Evolutionary conservation across 2,329 filamentous ascomycete genomes (phyloP).

Genomic region (Talaromyces sp.): DNA sequence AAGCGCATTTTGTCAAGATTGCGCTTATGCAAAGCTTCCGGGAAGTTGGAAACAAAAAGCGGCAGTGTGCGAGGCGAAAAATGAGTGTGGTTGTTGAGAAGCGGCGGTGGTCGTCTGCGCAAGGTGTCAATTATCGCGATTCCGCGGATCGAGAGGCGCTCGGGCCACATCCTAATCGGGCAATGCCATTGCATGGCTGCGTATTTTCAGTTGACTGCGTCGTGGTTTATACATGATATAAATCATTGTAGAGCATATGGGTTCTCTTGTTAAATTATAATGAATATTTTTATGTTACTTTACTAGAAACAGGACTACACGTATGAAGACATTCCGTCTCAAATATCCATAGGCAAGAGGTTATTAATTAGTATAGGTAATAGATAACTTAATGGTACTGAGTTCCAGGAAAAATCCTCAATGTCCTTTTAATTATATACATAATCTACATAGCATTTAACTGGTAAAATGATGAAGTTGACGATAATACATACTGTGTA

Average conservation of each 20-base stretch:
- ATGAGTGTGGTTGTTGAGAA: background rate
- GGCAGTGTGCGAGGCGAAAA: slow-evolving; percentile 2
- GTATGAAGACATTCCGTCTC: background rate
- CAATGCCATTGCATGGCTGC: background rate
- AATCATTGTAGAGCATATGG: background rate
- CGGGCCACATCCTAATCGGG: slow-evolving; percentile 9
- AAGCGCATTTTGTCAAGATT: slow-evolving; percentile 33
- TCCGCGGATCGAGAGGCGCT: slow-evolving; percentile 4
- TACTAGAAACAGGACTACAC: background rate
- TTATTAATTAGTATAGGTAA: background rate
- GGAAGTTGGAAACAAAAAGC: background rate
- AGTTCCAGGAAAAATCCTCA: background rate
- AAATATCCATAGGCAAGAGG: background rate
- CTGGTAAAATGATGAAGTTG: background rate
- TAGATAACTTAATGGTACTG: background rate
- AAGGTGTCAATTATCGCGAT: slow-evolving; percentile 11
- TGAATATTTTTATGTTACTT: background rate
- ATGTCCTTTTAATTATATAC: background rate
- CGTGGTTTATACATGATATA: background rate
- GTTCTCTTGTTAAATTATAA: background rate
- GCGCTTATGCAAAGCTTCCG: background rate
- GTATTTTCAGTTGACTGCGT: background rate
- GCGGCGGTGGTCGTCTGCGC: background rate
- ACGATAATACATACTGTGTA: too few relatives aligned
- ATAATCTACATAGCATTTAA: background rate